Evolutionary conservation across 2,329 filamentous ascomycete genomes (phyloP).

Genomic region (Leptographium radiaticola): DNA sequence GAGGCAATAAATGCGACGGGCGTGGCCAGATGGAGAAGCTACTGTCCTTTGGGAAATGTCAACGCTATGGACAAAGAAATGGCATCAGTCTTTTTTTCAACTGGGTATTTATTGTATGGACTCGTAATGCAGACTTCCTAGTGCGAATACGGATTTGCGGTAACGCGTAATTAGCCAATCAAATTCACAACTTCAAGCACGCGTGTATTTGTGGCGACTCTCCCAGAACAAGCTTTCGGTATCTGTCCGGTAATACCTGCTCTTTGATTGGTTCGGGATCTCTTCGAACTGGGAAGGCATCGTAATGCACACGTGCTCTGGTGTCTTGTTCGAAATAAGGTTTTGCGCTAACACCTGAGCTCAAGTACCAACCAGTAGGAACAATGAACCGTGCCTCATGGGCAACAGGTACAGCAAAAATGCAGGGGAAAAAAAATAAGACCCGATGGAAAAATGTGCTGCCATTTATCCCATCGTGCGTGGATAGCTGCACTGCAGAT

Average conservation of each 20-base stretch:
- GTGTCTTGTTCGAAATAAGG: neutral
- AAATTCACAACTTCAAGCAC: neutral
- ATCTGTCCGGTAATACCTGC: neutral
- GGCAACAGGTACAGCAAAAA: neutral
- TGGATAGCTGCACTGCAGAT: neutral
- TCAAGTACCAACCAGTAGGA: neutral
- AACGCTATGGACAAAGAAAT: too few relatives aligned
- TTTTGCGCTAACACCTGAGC: neutral
- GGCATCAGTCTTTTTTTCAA: too few relatives aligned
- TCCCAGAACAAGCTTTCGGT: neutral
- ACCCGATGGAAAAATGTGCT: neutral
- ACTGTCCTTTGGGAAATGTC: too few relatives aligned
- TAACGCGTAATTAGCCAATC: neutral
- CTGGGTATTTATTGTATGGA: too few relatives aligned
- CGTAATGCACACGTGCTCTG: neutral
- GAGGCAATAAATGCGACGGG: too few relatives aligned
- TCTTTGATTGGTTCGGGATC: neutral
- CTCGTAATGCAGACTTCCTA: neutral
- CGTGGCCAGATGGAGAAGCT: too few relatives aligned
- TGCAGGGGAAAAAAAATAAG: neutral
- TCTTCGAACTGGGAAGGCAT: neutral
- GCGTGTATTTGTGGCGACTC: neutral
- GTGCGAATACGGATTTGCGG: neutral
- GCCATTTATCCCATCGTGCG: neutral
- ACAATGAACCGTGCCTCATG: neutral